A percentile compares a stretch with the other conserved stretches of the same genome.
phyloP scores from a whole-genome alignment of 257 asterid species.

The Echium plantagineum region DNA sequence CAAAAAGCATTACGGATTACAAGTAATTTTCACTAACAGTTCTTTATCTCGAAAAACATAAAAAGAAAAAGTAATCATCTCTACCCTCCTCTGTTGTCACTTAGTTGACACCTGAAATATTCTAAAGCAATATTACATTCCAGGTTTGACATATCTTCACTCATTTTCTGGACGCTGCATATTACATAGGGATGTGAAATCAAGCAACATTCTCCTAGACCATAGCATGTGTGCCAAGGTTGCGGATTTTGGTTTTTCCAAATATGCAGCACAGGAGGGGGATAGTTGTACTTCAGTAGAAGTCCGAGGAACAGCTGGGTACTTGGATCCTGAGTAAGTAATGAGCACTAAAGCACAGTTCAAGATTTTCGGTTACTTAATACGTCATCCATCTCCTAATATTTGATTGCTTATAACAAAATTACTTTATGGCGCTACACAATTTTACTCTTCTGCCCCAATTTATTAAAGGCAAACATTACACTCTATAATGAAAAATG shows the following conservation, averaged over 20 bases:
- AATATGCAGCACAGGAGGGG: slow-evolving; percentile 89
- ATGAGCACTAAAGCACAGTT: neutral
- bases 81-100: neutral
- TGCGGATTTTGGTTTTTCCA: slow-evolving; percentile 81
- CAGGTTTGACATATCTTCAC: slow-evolving; percentile 81
- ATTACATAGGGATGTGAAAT: slow-evolving; percentile 85
- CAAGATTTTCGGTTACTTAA: neutral
- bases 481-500: too few relatives aligned
- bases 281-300: slow-evolving; percentile 72
- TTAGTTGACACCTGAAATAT: neutral
- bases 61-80: neutral
- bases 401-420: too few relatives aligned
- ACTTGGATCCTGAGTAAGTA: slow-evolving; percentile 79
- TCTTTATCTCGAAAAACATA: neutral
- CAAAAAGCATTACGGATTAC: neutral
- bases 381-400: too few relatives aligned
- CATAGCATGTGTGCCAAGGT: slow-evolving; percentile 89
- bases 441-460: too few relatives aligned
- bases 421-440: too few relatives aligned
- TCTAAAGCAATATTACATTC: slow-evolving; percentile 5
- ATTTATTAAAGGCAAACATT: too few relatives aligned
- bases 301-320: slow-evolving; percentile 79
- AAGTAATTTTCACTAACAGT: neutral
- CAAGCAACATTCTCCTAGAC: slow-evolving; percentile 84
- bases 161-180: slow-evolving; percentile 67